Conservation (phyloP, 2,329 filamentous ascomycete species). For the Chaetomium sp. region DNA sequence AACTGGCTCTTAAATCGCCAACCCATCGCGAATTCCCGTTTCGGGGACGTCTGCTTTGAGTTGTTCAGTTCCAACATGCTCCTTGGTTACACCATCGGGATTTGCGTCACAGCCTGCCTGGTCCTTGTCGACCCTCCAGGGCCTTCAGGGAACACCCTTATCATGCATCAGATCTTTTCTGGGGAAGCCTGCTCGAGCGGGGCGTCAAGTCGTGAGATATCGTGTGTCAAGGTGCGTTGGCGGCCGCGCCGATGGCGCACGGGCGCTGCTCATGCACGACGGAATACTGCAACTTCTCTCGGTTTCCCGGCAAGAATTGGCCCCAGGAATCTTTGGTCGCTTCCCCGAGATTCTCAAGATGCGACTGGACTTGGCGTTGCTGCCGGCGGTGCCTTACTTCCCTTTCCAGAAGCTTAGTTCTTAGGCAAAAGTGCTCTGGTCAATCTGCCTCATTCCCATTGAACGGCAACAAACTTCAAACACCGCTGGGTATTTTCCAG, state of each 20-base stretch:
- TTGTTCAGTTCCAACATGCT: neutral
- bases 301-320: neutral
- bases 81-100: constrained; percentile 3
- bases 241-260: constrained; percentile 14
- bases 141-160: neutral
- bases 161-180: constrained; percentile 13
- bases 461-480: constrained; percentile 29
- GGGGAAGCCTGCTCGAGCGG: constrained; percentile 15
- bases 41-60: neutral
- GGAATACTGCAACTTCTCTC: neutral
- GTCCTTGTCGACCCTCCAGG: constrained; percentile 3
- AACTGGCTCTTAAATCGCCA: neutral
- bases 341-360: neutral
- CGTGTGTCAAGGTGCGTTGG: neutral
- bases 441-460: constrained; percentile 2
- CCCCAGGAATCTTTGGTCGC: neutral
- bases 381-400: neutral
- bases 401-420: neutral
- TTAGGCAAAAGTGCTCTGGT: constrained; percentile 23
- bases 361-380: neutral
- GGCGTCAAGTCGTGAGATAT: neutral
- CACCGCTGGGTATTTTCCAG: constrained; percentile 23
- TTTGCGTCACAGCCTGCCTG: neutral
- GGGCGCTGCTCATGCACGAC: neutral
- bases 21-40: neutral